Evolutionary conservation across 129 eudicot species (phyloP), one percentile per base, ranked within the genome.

Genomic region (Escallonia rubra): DNA sequence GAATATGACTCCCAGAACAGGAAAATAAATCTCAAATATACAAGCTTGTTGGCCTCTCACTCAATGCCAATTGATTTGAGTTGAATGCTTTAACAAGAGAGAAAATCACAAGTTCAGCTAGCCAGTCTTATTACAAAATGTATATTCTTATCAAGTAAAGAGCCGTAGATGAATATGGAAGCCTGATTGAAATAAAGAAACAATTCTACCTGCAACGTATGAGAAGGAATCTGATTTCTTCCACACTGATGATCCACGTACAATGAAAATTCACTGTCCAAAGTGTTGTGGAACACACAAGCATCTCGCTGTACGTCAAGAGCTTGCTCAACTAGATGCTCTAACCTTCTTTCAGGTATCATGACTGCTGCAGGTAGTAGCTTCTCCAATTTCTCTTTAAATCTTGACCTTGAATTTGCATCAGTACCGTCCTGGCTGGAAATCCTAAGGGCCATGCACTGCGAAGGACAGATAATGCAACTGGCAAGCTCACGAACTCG

Each of bases 321-420:
- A 49, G 81, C 81, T 62, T 70, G 81, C 52, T 77, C 77, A 46
- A 77, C 81, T 48, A 77, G 61, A 77, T 58, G 72, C 43, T 77
- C 81, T 42, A 77, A 55, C 43, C 81, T 50, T 67, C 69, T 77
- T 44, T 71, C 73, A 8, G 81, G 81, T 5, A 77, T 59, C 58
- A 77, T 77, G 3, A 77, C 60, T 10, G 77, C 60, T 4, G 81
- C 72, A 10, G 76, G 81, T 50, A 77, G 77, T 63, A 77, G 8
- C 76, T 71, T 77, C 73, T 65, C 73, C 69, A 77, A 59, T 39
- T 71, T 67, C 53, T 71, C 77, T 9, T 71, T 62, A 71, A 73
- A 68, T 13, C 56, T 57, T 4, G 64, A 45, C 57, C 81, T 67
- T 13, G 56, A 45, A 52, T 16, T 53, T 9, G 42, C 62, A 54